Evolutionary conservation across 768 basidiomycete genomes (phyloP).

Genomic region (Suillus americanus): DNA sequence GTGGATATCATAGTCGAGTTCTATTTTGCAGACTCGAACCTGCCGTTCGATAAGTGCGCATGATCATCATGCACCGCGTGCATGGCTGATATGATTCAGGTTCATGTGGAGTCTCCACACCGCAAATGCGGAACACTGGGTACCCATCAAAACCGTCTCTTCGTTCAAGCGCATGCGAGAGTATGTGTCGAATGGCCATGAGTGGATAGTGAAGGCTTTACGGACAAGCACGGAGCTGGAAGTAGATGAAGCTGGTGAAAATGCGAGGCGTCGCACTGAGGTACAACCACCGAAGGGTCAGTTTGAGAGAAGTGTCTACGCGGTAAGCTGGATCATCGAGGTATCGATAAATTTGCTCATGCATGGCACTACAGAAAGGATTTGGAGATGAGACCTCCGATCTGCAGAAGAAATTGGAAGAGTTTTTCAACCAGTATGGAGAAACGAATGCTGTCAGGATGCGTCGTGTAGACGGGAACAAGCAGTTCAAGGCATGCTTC

Average conservation of each 20-base stretch:
- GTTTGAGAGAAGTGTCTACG: conserved; percentile 86
- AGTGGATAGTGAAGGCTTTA: conserved; percentile 74
- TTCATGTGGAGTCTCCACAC: conserved; percentile 95
- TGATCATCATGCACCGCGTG: background rate
- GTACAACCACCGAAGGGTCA: conserved; percentile 75
- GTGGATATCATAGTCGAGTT: conserved; percentile 69
- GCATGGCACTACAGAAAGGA: conserved; percentile 67
- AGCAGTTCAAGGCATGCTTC: conserved; percentile 79
- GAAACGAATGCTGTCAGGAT: conserved; percentile 81
- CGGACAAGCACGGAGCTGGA: conserved; percentile 56
- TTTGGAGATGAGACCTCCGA: conserved; percentile 67
- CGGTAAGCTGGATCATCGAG: conserved; percentile 51
- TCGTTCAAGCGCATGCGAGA: conserved; percentile 97
- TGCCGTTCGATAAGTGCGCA: conserved; percentile 82
- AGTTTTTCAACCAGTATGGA: conserved; percentile 79
- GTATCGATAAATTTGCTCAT: conserved; percentile 1
- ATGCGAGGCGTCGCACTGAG: conserved; percentile 74
- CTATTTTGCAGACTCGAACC: conserved; percentile 95
- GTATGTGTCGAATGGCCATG: conserved; percentile 54
- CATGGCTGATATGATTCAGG: conserved; percentile 38
- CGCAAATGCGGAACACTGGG: conserved; percentile 83
- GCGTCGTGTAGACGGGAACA: conserved; percentile 75
- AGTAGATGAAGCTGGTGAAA: conserved; percentile 69
- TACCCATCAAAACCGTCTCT: conserved; percentile 80
- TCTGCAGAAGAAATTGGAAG: conserved; percentile 73